Evolutionary conservation across 2,329 filamentous ascomycete genomes (phyloP), one percentile per base, ranked within the genome.

Genomic region (Pyrenochaeta sp.): DNA sequence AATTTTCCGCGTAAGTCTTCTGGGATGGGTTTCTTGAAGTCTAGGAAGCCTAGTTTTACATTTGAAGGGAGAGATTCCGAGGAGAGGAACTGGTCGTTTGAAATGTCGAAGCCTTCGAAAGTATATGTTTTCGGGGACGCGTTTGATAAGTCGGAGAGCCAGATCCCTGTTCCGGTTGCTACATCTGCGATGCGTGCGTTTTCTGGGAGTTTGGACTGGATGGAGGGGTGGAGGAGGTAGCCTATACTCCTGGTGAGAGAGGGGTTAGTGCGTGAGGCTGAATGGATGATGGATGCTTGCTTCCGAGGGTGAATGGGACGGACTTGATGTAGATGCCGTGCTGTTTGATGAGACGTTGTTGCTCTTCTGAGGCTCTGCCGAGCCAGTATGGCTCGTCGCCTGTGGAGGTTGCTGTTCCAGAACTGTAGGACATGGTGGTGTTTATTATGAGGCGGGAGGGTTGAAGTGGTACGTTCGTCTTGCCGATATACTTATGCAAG

Each of bases 101-200:
- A 71, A 22, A 74, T 74, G 59, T 76, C 73, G 57, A 66, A 71
- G 51, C 72, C 72, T 40, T 64, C 54, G 58, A 73, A 69, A 2
- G 57, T 52, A 50, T 71, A 65, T 13, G 63, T 68, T 1, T 66
- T 42, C 2, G 70, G 67, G 1, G 63, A 66, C 19, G 47, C 40
- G 27, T 58, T 56, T 9, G 69, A 60, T 22, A 71, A 42, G 36
- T 73, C 71, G 12, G 57, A 58, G 19, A 70, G 62, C 72, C 72
- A 76, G 45, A 74, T 72, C 15, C 72, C 72, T 0, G 72, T 74
- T 0, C 73, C 73, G 9, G 67, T 69, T 24, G 67, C 72, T 44
- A 76, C 50, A 51, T 76, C 73, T 45, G 71, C 71, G 46, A 76
- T 71, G 2, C 62, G 61, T 5, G 72, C 69, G 39, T 67, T 61